Base-by-base conservation (phyloP, 352 stramenopile genomes). In the Globisporangium barbulae region DNA sequence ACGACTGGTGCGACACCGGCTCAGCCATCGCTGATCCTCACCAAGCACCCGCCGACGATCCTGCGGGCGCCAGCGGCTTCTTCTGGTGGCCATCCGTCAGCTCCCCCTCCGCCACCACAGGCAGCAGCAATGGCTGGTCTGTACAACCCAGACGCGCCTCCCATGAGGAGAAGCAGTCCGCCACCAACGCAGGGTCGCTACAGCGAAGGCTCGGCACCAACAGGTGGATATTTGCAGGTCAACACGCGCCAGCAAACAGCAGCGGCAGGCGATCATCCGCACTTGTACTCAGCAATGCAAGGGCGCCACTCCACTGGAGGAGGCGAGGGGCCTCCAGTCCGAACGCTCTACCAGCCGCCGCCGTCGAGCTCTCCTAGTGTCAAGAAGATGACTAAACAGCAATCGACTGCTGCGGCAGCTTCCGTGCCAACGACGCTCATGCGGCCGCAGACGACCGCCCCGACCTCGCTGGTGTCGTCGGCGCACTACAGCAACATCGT, bases 11-110 rank as follows among this genome's bases (percentile, higher is more conserved):
- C 65, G 37, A 3, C 44, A 44, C 53, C 67, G 30, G 19, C 65
- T 8, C 15, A 63, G 13, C 52, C 66, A 7, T 48, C 65, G 37
- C 58, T 63, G 25, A 72, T 79, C 8, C 65, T 83, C 62, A 64
- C 76, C 44, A 89, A 85, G 59, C 72, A 74, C 9, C 82, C 72
- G 22, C 72, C 74, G 2, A 76, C 74, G 63, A 65, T 78, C 44
- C 64, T 80, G 28, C 68, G 53, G 21, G 66, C 72, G 6, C 45
- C 60, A 22, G 42, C 22, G 1, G 25, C 33, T 2, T 33, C 44
- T 13, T 57, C 28, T 33, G 15, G 21, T 59, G 49, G 28, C 13
- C 1, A 61, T 37, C 19, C 13, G 13, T 41, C 56, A 41, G 21
- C 5, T 48, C 42, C 44, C 4, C n/a, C 25, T 15, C 9, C 50